Percentiles rank a stretch among this genome's conserved stretches.
Evolutionary conservation across 495 filamentous ascomycete species (phyloP).

Genomic region (Chaetomidium leptoderma): DNA sequence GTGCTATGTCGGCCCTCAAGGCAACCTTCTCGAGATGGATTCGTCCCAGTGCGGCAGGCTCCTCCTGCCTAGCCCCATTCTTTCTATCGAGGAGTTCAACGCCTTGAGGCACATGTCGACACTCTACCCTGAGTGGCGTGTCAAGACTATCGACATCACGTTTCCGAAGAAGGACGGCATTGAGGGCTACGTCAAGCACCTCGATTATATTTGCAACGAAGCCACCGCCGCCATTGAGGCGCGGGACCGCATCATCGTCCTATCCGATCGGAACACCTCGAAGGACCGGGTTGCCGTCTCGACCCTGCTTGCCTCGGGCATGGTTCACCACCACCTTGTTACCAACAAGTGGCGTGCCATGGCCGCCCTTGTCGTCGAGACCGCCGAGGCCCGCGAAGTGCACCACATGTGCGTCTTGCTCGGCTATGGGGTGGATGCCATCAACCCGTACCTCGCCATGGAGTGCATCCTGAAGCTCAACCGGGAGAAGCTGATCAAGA

Average conservation of each 20-base stretch:
- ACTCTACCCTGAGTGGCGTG: constrained; percentile 77
- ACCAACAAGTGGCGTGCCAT: constrained; percentile 94
- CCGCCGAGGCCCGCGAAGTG: constrained; percentile 94
- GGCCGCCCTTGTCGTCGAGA: constrained; percentile 86
- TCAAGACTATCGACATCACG: constrained; percentile 92
- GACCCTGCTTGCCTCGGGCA: constrained; percentile 81
- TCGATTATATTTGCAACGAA: constrained; percentile 86
- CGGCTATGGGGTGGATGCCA: constrained; percentile 92
- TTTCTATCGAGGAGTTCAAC: constrained; percentile 91
- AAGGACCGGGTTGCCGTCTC: constrained; percentile 84
- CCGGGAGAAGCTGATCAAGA: constrained; percentile 88
- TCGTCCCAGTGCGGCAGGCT: constrained; percentile 82
- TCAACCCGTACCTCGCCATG: constrained; percentile 95
- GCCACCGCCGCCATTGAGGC: constrained; percentile 80
- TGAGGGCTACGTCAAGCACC: constrained; percentile 78
- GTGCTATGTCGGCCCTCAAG: constrained; percentile 96
- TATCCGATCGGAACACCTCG: constrained; percentile 86
- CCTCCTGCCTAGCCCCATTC: constrained; percentile 82
- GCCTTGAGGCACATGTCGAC: constrained; percentile 73
- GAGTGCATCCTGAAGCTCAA: constrained; percentile 99
- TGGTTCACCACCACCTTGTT: constrained; percentile 96
- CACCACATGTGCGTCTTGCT: constrained; percentile 98
- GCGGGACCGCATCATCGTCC: constrained; percentile 79
- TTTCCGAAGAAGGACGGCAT: constrained; percentile 87
- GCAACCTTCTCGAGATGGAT: constrained; percentile 95